These are phyloP conservation scores for Pseudotsuga menziesii DNA, from an alignment of 75 land plant species.

Conservation along the genomic window DNA sequence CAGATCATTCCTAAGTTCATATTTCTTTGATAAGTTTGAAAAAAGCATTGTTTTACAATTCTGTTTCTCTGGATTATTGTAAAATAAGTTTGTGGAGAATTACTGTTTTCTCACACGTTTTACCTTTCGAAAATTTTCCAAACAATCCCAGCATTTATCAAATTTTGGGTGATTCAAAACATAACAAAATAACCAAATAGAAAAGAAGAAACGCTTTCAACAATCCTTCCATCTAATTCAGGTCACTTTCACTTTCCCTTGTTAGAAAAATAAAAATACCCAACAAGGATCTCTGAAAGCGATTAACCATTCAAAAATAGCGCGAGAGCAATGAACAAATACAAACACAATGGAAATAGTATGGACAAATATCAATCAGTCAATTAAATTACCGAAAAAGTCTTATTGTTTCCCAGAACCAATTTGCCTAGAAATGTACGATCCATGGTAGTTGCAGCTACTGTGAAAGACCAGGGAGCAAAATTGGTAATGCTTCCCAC, in stretches of 20 bases:
- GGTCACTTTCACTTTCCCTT: neutral
- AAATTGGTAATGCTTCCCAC: conserved; percentile 3
- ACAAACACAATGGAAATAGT: neutral
- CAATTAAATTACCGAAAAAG: conserved; percentile 16
- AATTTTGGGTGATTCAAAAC: no score
- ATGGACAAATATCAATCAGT: neutral
- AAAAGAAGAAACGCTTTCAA: no score
- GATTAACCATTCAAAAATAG: no score
- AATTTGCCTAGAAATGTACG: conserved; percentile 18
- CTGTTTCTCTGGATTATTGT: no score
- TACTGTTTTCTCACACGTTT: no score
- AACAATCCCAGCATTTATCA: no score
- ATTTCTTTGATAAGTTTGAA: no score
- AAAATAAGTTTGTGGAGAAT: no score
- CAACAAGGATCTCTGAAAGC: neutral
- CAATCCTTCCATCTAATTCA: neutral
- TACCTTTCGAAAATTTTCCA: no score
- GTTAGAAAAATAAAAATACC: neutral
- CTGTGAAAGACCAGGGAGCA: conserved; percentile 39
- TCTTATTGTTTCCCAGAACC: conserved; percentile 27
- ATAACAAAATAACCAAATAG: no score
- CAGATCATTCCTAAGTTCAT: neutral
- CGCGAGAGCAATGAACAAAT: no score
- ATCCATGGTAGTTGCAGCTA: conserved; percentile 37
- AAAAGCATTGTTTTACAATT: no score